Conservation (phyloP, 2,329 filamentous ascomycete genomes). For the Arthrobotrys sinensis region DNA sequence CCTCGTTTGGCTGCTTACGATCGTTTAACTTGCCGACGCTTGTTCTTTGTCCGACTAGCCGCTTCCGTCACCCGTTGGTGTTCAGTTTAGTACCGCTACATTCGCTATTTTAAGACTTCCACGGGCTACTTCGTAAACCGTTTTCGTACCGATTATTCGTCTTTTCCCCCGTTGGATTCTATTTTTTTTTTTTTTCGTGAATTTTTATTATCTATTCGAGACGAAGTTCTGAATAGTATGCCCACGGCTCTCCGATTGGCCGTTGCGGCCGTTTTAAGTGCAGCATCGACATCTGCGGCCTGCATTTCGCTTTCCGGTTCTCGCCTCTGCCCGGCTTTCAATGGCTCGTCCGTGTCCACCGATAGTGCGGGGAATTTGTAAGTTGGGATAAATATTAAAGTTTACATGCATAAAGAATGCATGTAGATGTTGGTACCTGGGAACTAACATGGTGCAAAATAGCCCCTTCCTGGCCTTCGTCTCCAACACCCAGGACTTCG, state of each 20-base stretch:
- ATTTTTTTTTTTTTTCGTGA: background rate
- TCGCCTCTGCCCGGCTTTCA: conserved; percentile 67
- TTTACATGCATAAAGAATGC: conserved; percentile 8
- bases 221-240: conserved; percentile 42
- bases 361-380: conserved; percentile 64
- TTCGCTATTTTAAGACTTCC: conserved; percentile 42
- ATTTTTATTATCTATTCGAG: conserved; percentile 17
- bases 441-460: conserved; percentile 11
- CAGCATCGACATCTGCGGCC: conserved; percentile 57
- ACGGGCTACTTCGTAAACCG: conserved; percentile 12
- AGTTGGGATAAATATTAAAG: conserved; percentile 54
- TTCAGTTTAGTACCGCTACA: conserved; percentile 16
- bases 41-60: conserved; percentile 32
- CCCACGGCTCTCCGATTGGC: conserved; percentile 56
- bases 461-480: conserved; percentile 91
- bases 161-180: conserved; percentile 9
- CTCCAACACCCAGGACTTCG: conserved; percentile 82
- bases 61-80: conserved; percentile 5
- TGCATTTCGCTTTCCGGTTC: conserved; percentile 68
- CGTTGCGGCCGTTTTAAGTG: conserved; percentile 52
- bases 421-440: conserved; percentile 12
- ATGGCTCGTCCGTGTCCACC: conserved; percentile 67
- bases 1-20: conserved; percentile 31
- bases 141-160: conserved; percentile 7
- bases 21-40: conserved; percentile 52